phyloP scores from a whole-genome alignment of 2,329 filamentous ascomycete species.

The Exophiala lecanii-corni region DNA sequence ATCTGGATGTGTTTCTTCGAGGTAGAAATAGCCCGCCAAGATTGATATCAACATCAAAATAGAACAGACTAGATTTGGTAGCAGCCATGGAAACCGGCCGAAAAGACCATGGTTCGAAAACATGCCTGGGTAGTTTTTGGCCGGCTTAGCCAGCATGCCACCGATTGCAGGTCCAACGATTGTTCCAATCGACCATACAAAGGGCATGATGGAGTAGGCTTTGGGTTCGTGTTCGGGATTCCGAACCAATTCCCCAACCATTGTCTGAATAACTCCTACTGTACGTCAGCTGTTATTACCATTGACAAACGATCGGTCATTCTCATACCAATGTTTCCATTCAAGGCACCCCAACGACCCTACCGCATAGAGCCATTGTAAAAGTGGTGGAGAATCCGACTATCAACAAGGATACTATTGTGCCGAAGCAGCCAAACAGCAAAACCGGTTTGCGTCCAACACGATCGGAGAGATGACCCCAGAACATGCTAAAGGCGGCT shows the following conservation, averaged over 20 bases:
- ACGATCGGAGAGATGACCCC: slow-evolving; percentile 77
- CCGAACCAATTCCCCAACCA: slow-evolving; percentile 83
- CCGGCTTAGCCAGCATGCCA: slow-evolving; percentile 77
- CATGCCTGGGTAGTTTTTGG: slow-evolving; percentile 63
- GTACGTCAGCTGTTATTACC: background rate
- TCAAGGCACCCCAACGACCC: slow-evolving; percentile 77
- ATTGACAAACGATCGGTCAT: background rate
- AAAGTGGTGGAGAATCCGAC: slow-evolving; percentile 81
- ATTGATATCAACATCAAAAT: slow-evolving; percentile 72
- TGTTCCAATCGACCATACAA: slow-evolving; percentile 86
- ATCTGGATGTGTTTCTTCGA: slow-evolving; percentile 86
- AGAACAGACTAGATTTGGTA: slow-evolving; percentile 85
- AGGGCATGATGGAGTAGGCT: slow-evolving; percentile 89
- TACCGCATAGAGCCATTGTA: slow-evolving; percentile 72
- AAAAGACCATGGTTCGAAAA: slow-evolving; percentile 67
- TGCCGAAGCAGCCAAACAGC: slow-evolving; percentile 74
- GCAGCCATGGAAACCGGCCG: slow-evolving; percentile 73
- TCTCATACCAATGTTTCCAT: slow-evolving; percentile 67
- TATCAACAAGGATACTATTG: slow-evolving; percentile 74
- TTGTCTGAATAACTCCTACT: slow-evolving; percentile 75
- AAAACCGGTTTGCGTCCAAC: slow-evolving; percentile 82
- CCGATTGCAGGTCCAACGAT: slow-evolving; percentile 87
- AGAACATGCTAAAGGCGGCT: slow-evolving; percentile 78
- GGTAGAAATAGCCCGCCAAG: slow-evolving; percentile 69
- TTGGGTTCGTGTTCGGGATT: slow-evolving; percentile 81